Evolutionary conservation across 306 rosid species (phyloP).

Genomic region (Casuarina equisetifolia): DNA sequence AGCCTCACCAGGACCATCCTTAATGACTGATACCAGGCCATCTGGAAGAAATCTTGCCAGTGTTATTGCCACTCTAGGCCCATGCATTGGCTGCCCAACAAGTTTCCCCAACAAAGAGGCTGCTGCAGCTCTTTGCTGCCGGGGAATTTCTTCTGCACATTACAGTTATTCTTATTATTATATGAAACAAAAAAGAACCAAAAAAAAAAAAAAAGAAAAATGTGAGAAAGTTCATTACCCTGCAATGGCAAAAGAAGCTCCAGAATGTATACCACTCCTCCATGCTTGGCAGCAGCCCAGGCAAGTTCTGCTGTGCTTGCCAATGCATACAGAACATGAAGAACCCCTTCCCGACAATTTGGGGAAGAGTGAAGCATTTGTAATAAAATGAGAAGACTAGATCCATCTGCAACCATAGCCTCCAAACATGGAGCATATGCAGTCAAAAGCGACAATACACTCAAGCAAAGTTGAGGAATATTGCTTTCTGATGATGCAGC

Average conservation of each 20-base stretch:
- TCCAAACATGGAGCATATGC: conserved; percentile 96
- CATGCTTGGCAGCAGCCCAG: conserved; percentile 99
- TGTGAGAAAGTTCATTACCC: conserved; percentile 47
- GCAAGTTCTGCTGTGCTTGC: conserved; percentile 95
- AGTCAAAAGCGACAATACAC: conserved; percentile 88
- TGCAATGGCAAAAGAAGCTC: conserved; percentile 90
- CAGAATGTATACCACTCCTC: conserved; percentile 96
- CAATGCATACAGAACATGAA: conserved; percentile 97
- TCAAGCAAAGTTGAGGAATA: conserved; percentile 92
- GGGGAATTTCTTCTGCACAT: conserved; percentile 80
- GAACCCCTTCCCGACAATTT: conserved; percentile 95
- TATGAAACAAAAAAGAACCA: conserved; percentile 17
- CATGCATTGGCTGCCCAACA: conserved; percentile 97
- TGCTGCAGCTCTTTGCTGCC: conserved; percentile 94
- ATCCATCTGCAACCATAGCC: conserved; percentile 99
- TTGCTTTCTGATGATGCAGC: conserved; percentile 75
- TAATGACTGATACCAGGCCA: conserved; percentile 88
- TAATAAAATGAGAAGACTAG: conserved; percentile 88
- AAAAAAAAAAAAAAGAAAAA: conserved; percentile 18
- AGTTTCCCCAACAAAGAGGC: conserved; percentile 98
- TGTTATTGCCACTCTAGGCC: conserved; percentile 96
- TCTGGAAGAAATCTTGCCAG: conserved; percentile 96
- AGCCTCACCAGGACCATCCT: conserved; percentile 99
- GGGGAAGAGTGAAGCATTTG: conserved; percentile 96
- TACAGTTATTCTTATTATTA: conserved; percentile 23